Evolutionary conservation across 352 stramenopile genomes (phyloP), one percentile per base, ranked within the genome.

Genomic region (Phytophthora niederhauseri): DNA sequence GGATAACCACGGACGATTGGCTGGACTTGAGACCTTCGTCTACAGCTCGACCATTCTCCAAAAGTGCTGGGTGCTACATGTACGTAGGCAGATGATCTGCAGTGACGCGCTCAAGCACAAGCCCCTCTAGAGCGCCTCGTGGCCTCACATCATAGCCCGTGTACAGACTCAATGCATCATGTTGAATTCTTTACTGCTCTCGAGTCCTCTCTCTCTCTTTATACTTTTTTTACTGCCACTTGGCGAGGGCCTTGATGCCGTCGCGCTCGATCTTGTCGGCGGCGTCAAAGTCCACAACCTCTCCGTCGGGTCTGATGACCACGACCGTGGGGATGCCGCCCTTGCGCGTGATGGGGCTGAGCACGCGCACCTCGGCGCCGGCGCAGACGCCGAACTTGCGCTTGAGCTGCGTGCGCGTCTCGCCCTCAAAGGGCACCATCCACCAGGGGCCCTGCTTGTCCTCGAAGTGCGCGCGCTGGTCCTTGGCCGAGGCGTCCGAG

Each of bases 341-440:
- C 56, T 90, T 80, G 57, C 87, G 87, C 15, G 89, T 77, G 43
- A 77, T 77, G 17, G 91, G 81, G 24, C 77, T 81, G 7, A 96
- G 73, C 2, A 59, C 71, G 3, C 67, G 51, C 68, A 84, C 75
- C 63, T 96, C 89, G 30, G 87, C 90, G 22, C 66, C 70, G 14
- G 89, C 89, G 58, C 87, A 94, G 31, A 94, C 78, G 9, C 80
- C 75, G 66, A 92, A 96, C 80, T 90, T 89, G 51, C 84, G 84
- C 80, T 96, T 95, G 46, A 96, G 77, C 46, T 82, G 80, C 30
- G 82, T 78, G 51, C 86, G 87, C 15, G 88, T 70, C 12, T 80
- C 59, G 41, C 75, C 81, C 43, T 89, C 78, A 66, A 89, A 96
- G 14, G 87, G 81, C 45, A 92, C 81, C 72, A 85, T 82, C 82